A percentile compares a stretch with the other conserved stretches of the same genome.
Conservation (phyloP, 2,329 filamentous ascomycete genomes). For the Emergomyces africanus region DNA sequence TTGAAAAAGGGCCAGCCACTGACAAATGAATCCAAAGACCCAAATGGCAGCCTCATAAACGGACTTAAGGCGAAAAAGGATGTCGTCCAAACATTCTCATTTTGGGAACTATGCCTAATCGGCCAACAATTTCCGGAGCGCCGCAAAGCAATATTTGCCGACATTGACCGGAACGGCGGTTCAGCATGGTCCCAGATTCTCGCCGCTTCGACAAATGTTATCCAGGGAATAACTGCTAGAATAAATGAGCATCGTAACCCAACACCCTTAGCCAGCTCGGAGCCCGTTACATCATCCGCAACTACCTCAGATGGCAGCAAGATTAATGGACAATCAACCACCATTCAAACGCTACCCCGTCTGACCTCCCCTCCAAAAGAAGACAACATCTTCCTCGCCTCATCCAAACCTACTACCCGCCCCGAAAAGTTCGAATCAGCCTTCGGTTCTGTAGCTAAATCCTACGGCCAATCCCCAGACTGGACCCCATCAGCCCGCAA, state of each 20-base stretch:
- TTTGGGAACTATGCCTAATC: constrained; percentile 82
- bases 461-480: constrained; percentile 31
- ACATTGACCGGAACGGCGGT: constrained; percentile 71
- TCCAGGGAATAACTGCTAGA: constrained; percentile 54
- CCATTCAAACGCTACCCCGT: constrained; percentile 36
- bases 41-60: constrained; percentile 76
- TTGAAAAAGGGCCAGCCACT: constrained; percentile 75
- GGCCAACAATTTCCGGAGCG: constrained; percentile 61
- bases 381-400: constrained; percentile 35
- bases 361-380: constrained; percentile 32
- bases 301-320: constrained; percentile 30
- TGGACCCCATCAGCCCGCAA: constrained; percentile 31
- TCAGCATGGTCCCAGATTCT: constrained; percentile 73
- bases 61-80: constrained; percentile 76
- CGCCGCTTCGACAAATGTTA: constrained; percentile 52
- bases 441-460: constrained; percentile 34
- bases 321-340: constrained; percentile 16
- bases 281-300: constrained; percentile 14
- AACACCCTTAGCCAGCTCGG: constrained; percentile 13
- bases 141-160: constrained; percentile 69
- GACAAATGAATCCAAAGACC: constrained; percentile 74
- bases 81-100: constrained; percentile 65
- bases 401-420: constrained; percentile 24
- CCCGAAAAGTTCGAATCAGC: constrained; percentile 27
- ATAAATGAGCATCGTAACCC: constrained; percentile 50